Percentiles rank a stretch among this genome's conserved stretches.
These are phyloP conservation scores for Meyerozyma carpophila DNA, from an alignment of 1,139 yeast species.

Conservation along the genomic window DNA sequence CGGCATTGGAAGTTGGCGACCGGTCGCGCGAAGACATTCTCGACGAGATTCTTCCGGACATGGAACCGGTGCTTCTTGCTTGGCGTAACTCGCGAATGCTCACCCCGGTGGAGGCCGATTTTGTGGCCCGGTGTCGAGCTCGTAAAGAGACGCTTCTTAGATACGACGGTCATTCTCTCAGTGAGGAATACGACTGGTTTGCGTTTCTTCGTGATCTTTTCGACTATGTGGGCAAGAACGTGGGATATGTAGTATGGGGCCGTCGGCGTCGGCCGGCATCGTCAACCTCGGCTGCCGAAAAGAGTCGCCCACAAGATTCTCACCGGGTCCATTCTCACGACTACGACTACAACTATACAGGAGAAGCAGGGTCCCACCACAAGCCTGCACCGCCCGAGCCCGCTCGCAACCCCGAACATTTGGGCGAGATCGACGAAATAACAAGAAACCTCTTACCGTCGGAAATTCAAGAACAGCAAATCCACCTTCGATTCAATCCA, in stretches of 20 bases:
- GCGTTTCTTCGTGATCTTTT: slow-evolving; percentile 67
- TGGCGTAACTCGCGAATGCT: slow-evolving; percentile 34
- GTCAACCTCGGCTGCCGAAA: neutral
- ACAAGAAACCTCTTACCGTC: slow-evolving; percentile 37
- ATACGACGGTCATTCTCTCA: slow-evolving; percentile 39
- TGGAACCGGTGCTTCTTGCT: slow-evolving; percentile 50
- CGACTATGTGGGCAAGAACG: slow-evolving; percentile 72
- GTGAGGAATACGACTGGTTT: slow-evolving; percentile 69
- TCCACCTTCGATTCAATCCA: slow-evolving; percentile 33
- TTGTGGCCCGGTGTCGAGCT: slow-evolving; percentile 61
- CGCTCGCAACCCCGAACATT: slow-evolving; percentile 3
- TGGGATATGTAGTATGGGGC: slow-evolving; percentile 70
- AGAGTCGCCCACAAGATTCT: neutral
- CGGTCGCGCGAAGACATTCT: slow-evolving; percentile 63
- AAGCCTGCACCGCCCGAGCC: neutral
- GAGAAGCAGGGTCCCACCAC: neutral
- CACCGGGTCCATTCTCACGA: neutral
- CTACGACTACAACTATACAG: neutral
- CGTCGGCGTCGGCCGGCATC: slow-evolving; percentile 1
- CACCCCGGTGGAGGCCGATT: slow-evolving; percentile 69
- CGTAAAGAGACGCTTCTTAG: slow-evolving; percentile 58
- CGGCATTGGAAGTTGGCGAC: slow-evolving; percentile 76
- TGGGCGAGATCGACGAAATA: slow-evolving; percentile 18
- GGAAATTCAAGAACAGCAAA: slow-evolving; percentile 43
- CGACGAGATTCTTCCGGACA: slow-evolving; percentile 68